Evolutionary conservation across 2,329 filamentous ascomycete genomes (phyloP).

Genomic region (Fusarium buxicola): DNA sequence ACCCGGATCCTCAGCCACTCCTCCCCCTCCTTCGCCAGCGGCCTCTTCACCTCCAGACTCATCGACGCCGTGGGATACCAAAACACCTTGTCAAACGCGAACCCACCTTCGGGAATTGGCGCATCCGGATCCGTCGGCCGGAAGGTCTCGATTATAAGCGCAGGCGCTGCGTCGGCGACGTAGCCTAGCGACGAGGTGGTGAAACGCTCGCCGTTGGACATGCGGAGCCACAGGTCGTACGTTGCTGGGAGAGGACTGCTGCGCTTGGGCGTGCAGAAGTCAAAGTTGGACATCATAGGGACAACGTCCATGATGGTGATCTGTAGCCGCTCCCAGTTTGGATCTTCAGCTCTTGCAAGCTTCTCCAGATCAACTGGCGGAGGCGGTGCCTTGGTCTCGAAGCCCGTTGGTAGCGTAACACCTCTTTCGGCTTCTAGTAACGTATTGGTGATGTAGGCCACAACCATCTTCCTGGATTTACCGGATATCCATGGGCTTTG

Average conservation of each 20-base stretch:
- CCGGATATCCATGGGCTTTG: conserved; percentile 52
- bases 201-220: conserved; percentile 69
- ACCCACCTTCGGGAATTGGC: conserved; percentile 28
- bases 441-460: conserved; percentile 56
- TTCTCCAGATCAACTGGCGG: conserved; percentile 34
- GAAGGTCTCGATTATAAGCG: conserved; percentile 70
- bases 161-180: conserved; percentile 73
- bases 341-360: conserved; percentile 11
- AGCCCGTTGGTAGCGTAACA: conserved; percentile 47
- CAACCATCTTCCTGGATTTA: conserved; percentile 47
- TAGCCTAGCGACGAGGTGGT: conserved; percentile 73
- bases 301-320: conserved; percentile 40
- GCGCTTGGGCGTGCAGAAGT: conserved; percentile 46
- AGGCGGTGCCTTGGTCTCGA: conserved; percentile 31
- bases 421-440: conserved; percentile 43
- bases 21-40: conserved; percentile 73
- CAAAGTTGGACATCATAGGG: conserved; percentile 45
- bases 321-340: conserved; percentile 29
- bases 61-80: conserved; percentile 84
- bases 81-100: conserved; percentile 53
- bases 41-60: conserved; percentile 82
- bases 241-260: conserved; percentile 21
- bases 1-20: conserved; percentile 79
- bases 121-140: conserved; percentile 46
- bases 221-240: conserved; percentile 67